These are phyloP conservation scores for Paramecium sexaurelia DNA, from an alignment of 73 alveolate genomes.

Conservation along the genomic window DNA sequence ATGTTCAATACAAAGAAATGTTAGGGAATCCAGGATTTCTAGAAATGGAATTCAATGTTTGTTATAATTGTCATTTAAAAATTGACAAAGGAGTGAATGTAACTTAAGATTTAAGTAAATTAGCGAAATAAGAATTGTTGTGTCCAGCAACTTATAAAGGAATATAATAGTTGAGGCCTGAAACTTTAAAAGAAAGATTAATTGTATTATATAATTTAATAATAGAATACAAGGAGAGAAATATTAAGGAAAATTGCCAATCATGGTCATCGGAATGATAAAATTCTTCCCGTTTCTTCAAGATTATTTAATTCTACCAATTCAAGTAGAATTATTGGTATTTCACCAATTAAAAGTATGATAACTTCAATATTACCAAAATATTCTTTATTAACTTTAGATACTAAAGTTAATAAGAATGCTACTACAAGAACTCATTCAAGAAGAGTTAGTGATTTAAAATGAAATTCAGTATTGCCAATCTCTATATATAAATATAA, in stretches of 20 bases:
- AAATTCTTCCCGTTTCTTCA: neutral
- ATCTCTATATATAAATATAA: neutral
- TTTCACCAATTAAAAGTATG: neutral
- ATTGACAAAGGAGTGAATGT: conserved; percentile 54
- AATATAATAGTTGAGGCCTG: neutral
- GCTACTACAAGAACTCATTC: neutral
- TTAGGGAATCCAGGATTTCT: conserved; percentile 14
- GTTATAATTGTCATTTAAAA: conserved; percentile 28
- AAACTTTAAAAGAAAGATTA: neutral
- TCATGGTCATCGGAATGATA: neutral
- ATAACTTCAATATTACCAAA: neutral
- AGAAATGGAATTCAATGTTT: neutral
- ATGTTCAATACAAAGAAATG: neutral
- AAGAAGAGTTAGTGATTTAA: neutral
- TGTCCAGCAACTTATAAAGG: neutral
- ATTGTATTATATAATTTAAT: neutral
- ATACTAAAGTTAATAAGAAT: neutral
- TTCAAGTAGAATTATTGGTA: neutral
- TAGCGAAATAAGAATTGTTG: neutral
- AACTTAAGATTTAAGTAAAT: neutral
- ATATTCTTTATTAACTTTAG: neutral
- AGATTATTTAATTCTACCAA: neutral
- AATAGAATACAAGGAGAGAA: neutral
- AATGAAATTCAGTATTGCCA: neutral
- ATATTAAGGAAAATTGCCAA: neutral